Conservation (phyloP, 208 protist species). For the Trypanosoma cruzi region DNA sequence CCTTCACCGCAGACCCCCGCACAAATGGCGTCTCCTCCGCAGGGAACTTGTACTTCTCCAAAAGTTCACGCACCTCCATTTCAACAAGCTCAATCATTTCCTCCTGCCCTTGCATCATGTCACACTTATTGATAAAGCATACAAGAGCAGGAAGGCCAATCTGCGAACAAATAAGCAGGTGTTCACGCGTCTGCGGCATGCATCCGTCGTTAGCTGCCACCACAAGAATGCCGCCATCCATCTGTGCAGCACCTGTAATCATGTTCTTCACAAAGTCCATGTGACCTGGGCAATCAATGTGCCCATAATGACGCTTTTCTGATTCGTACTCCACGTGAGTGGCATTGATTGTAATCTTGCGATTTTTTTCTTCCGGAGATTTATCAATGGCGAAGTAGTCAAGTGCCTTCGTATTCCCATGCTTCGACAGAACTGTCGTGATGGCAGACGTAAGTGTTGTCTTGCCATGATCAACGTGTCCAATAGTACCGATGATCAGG, state of each 20-base stretch:
- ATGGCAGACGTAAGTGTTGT: conserved; percentile 99
- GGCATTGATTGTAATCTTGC: conserved; percentile 99
- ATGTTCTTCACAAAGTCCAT: conserved; percentile 99
- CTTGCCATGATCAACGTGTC: conserved; percentile 99
- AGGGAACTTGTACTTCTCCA: conserved; percentile 94
- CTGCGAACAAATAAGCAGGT: conserved; percentile 98
- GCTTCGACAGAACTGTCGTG: conserved; percentile 94
- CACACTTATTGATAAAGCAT: conserved; percentile 99
- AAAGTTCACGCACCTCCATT: conserved; percentile 97
- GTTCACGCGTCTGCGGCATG: conserved; percentile 99
- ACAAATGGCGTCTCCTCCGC: conserved; percentile 91
- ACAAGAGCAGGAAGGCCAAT: conserved; percentile 97
- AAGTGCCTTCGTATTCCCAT: conserved; percentile 71
- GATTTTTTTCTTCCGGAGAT: conserved; percentile 98
- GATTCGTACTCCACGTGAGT: conserved; percentile 99
- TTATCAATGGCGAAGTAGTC: conserved; percentile 99
- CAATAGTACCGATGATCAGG: conserved; percentile 99
- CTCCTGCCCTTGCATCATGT: conserved; percentile 92
- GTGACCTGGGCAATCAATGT: conserved; percentile 99
- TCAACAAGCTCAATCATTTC: conserved; percentile 97
- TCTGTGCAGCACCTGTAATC: conserved; percentile 99
- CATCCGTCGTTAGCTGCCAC: conserved; percentile 95
- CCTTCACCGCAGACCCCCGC: conserved; percentile 96
- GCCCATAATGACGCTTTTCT: conserved; percentile 97
- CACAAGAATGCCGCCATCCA: conserved; percentile 93